Percentiles rank a stretch among this genome's conserved stretches.
These are phyloP conservation scores for Arachis monticola DNA, from an alignment of 331 rosid species.

Conservation along the genomic window DNA sequence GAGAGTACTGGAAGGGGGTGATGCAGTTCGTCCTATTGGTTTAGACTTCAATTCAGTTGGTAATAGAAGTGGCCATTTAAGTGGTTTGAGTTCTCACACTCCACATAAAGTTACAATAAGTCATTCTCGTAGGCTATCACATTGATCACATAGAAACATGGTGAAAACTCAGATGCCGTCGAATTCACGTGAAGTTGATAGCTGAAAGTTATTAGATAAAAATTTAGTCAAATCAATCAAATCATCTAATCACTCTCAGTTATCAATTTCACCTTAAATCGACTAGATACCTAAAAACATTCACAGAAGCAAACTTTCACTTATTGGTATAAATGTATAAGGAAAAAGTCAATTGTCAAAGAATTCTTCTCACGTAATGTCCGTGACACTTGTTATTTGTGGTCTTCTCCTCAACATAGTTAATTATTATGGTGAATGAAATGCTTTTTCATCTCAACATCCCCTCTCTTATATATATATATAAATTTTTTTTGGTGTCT, in stretches of 20 bases:
- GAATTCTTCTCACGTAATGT: background rate
- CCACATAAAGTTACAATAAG: constrained; percentile 53
- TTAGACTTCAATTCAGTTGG: constrained; percentile 72
- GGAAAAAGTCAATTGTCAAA: too few relatives aligned
- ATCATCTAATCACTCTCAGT: too few relatives aligned
- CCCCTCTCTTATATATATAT: background rate
- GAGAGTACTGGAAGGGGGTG: constrained; percentile 91
- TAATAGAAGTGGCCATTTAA: constrained; percentile 76
- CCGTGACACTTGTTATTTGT: background rate
- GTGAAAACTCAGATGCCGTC: too few relatives aligned
- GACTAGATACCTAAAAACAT: background rate
- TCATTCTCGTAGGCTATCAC: constrained; percentile 87
- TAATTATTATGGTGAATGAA: background rate
- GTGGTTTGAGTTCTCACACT: constrained; percentile 53
- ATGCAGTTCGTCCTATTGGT: constrained; percentile 60
- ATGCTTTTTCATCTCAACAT: background rate
- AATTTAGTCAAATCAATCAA: too few relatives aligned
- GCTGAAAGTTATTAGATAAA: too few relatives aligned
- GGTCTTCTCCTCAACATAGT: background rate
- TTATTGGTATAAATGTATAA: too few relatives aligned
- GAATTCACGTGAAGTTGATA: too few relatives aligned
- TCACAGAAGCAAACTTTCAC: background rate
- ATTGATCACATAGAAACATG: constrained; percentile 43
- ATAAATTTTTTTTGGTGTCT: too few relatives aligned
- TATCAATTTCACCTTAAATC: too few relatives aligned